Base-by-base conservation (phyloP, 148 eudicot genomes). In the Camellia sinensis region DNA sequence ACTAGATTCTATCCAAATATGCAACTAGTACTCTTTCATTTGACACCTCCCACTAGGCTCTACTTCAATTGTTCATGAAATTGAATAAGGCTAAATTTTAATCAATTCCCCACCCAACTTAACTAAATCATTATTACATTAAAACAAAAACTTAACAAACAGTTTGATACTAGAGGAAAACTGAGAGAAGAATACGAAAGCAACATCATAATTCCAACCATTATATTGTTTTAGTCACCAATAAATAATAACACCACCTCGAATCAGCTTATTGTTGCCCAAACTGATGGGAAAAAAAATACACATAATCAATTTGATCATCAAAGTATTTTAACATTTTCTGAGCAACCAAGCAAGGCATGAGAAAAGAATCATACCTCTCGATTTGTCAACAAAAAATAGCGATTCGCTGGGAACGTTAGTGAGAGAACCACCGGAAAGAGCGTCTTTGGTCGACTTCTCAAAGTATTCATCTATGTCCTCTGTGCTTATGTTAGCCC, bases 361-460 rank as follows among this genome's bases (percentile, higher is more conserved):
- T 14, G 66, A 63, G 40, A 71, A 29, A 53, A 46, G 74, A 59
- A 40, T 46, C 45, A 52, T 70, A 93, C 97, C 93, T 37, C 83
- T 77, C 71, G 97, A 93, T 76, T 92, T 95, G 72, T 93, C 97
- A 63, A 95, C 83, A 80, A 50, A 80, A 54, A 93, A 93, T 52
- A 95, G 92, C 37, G 91, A 84, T 3, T 88, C 92, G 43, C 91
- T 89, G 68, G 99, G 94, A 62, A 85, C 82, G 2, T 86, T 74
- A 54, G 93, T 80, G 61, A 95, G 92, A 2, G 97, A 85, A 54
- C 99, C 99, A 19, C 99, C 99, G 57, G 99, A 87, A 82, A 89
- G 92, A 22, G 97, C 97, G 75, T 95, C 99, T 62, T 93, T 93
- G 10, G 94, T 93, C 14, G 97, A 19, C 54, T 92, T 89, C 68